Percentiles rank a stretch among this genome's conserved stretches.
Conservation (phyloP, 805 yeast species). For the Candida boidinii region DNA sequence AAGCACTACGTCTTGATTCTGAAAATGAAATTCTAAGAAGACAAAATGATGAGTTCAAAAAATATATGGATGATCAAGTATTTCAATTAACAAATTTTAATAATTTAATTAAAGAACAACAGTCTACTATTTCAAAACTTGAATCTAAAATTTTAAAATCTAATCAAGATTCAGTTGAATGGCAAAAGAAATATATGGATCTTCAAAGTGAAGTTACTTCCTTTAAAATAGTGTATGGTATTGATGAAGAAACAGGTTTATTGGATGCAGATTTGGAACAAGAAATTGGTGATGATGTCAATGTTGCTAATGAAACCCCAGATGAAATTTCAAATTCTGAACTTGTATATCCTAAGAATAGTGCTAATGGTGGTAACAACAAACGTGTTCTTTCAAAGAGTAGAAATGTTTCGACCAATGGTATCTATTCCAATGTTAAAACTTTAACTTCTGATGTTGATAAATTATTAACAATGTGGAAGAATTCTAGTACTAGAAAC, state of each 20-base stretch:
- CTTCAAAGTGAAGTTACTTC: slow-evolving; percentile 35
- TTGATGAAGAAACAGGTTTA: slow-evolving; percentile 24
- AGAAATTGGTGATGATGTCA: slow-evolving; percentile 1
- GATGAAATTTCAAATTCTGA: too few species aligned
- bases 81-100: slow-evolving; percentile 46
- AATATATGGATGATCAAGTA: slow-evolving; percentile 44
- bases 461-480: slow-evolving; percentile 10
- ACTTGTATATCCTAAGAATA: too few species aligned
- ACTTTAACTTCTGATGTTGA: slow-evolving; percentile 10
- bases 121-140: slow-evolving; percentile 33
- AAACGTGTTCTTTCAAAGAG: too few species aligned
- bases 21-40: slow-evolving; percentile 35
- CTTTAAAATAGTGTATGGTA: slow-evolving; percentile 22
- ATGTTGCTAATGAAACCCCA: not conserved
- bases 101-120: slow-evolving; percentile 44
- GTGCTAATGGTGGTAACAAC: not conserved
- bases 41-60: slow-evolving; percentile 38
- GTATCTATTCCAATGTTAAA: slow-evolving; percentile 6
- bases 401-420: not conserved
- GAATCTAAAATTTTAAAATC: slow-evolving; percentile 31
- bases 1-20: slow-evolving; percentile 33
- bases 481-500: slow-evolving; percentile 24
- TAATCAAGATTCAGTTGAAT: slow-evolving; percentile 36
- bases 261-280: slow-evolving; percentile 6
- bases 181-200: slow-evolving; percentile 36